phyloP scores from a whole-genome alignment of 2,329 filamentous ascomycete species.

The Trichoderma atroviride region DNA sequence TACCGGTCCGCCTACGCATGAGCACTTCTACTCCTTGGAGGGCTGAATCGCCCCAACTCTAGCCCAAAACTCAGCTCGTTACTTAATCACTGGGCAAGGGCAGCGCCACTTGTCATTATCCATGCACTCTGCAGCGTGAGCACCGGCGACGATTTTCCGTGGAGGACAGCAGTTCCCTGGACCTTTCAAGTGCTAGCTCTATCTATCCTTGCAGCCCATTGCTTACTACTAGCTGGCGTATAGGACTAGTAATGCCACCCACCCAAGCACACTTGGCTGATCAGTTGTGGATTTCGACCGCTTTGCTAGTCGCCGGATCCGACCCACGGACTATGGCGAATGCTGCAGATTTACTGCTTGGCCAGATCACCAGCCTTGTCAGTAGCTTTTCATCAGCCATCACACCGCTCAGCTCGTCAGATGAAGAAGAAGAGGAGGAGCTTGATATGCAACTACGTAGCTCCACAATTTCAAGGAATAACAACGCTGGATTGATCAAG shows the following conservation, averaged over 20 bases:
- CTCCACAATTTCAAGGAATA: neutral
- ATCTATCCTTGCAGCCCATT: neutral
- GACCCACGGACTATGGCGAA: slow-evolving; percentile 3
- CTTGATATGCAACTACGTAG: slow-evolving; percentile 2
- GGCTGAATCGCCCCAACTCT: slow-evolving; percentile 20
- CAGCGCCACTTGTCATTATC: neutral
- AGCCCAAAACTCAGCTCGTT: slow-evolving; percentile 19
- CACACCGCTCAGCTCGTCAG: neutral
- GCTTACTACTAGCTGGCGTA: neutral
- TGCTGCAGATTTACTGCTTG: neutral
- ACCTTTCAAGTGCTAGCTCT: neutral
- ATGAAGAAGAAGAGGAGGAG: neutral
- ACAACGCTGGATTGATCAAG: neutral
- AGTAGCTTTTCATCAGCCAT: neutral
- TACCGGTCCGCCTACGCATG: slow-evolving; percentile 17
- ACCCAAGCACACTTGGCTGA: slow-evolving; percentile 6
- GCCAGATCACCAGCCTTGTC: slow-evolving; percentile 7
- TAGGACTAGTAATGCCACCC: neutral
- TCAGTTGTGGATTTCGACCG: slow-evolving; percentile 14
- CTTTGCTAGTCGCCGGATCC: slow-evolving; percentile 10
- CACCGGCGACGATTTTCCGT: neutral
- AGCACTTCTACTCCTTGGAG: slow-evolving; percentile 6
- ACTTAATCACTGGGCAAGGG: slow-evolving; percentile 5
- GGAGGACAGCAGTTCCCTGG: slow-evolving; percentile 6
- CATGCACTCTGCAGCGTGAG: neutral